Conservation (phyloP, 768 basidiomycete genomes). For the Cystofilobasidium capitatum region DNA sequence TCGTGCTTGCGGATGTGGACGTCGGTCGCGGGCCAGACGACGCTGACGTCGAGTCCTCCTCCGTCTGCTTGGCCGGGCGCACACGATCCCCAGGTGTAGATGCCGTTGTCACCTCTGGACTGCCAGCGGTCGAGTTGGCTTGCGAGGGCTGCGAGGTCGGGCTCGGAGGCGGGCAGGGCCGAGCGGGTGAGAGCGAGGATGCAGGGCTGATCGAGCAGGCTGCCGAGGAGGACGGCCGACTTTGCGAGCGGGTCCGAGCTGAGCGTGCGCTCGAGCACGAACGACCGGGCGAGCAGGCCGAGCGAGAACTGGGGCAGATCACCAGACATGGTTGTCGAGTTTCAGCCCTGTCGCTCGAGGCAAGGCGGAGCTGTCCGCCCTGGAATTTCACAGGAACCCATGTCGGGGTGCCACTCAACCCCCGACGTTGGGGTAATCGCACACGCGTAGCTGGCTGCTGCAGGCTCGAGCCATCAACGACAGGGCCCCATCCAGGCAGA, state of each 20-base stretch:
- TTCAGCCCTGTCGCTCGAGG: too few species aligned
- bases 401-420: too few species aligned
- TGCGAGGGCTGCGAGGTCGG: neutral
- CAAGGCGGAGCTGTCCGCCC: too few species aligned
- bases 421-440: too few species aligned
- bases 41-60: constrained; percentile 23
- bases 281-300: neutral
- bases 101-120: neutral
- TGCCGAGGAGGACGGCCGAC: neutral
- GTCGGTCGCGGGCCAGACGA: constrained; percentile 81
- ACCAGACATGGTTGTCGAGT: too few species aligned
- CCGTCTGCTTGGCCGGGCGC: neutral
- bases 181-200: neutral
- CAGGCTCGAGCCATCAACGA: too few species aligned
- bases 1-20: constrained; percentile 86
- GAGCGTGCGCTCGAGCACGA: neutral
- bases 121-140: neutral
- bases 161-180: neutral
- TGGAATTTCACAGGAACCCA: too few species aligned
- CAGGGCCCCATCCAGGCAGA: too few species aligned
- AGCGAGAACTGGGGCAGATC: neutral
- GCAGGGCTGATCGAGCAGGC: neutral
- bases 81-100: neutral
- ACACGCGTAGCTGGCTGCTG: too few species aligned
- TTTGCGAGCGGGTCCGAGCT: neutral